A percentile compares a stretch with the other conserved stretches of the same genome.
Conservation (phyloP, 805 yeast genomes). For the Candida sithepensis region DNA sequence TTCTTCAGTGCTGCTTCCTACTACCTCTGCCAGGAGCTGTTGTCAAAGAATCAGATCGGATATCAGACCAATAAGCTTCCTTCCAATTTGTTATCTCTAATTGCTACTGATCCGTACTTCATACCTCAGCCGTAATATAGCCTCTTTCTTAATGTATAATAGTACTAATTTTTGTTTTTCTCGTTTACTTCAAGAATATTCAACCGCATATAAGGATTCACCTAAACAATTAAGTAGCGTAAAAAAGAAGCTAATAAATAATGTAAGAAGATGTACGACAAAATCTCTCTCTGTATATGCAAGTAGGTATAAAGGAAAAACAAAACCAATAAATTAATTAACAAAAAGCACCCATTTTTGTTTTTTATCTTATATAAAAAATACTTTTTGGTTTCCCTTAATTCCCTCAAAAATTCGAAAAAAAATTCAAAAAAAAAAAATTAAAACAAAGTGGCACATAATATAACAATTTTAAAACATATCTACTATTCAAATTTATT, state of each 20-base stretch:
- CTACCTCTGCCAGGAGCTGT: conserved; percentile 20
- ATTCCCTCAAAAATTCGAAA: neutral
- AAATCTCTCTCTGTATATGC: neutral
- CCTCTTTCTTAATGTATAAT: neutral
- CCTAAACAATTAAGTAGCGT: no score
- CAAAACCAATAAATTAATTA: neutral
- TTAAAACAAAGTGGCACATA: conserved; percentile 1
- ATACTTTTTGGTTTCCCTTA: neutral
- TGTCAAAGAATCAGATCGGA: conserved; percentile 7
- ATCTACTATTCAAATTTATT: conserved; percentile 7
- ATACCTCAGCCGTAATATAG: neutral
- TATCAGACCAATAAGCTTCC: conserved; percentile 1
- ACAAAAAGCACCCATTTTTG: no score
- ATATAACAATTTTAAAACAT: neutral
- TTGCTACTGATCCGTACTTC: conserved; percentile 9
- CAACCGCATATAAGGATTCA: no score
- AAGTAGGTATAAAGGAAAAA: neutral
- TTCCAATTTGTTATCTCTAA: conserved; percentile 13
- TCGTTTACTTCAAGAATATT: no score
- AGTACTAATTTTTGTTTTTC: neutral
- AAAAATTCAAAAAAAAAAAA: neutral
- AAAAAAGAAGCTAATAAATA: no score
- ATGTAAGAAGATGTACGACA: no score
- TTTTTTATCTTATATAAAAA: neutral
- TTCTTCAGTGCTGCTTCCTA: conserved; percentile 30